Evolutionary conservation across 2,329 filamentous ascomycete genomes (phyloP).

Genomic region (Penicillium sp.): DNA sequence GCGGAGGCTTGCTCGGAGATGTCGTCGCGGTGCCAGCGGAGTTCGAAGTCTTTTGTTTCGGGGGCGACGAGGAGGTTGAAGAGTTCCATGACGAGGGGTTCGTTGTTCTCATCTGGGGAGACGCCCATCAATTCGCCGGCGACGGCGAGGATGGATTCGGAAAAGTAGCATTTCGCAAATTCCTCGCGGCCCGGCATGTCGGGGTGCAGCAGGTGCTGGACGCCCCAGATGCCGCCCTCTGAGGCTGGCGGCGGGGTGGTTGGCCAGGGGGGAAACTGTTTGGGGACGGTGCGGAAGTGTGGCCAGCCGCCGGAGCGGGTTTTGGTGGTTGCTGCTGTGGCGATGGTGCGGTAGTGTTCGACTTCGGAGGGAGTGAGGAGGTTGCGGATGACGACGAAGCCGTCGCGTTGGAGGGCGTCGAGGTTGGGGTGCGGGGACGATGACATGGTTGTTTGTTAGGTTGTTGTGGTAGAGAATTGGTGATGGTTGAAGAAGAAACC

Average conservation of each 20-base stretch:
- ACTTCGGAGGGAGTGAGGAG: conserved; percentile 63
- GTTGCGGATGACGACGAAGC: conserved; percentile 72
- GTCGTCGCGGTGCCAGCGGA: conserved; percentile 86
- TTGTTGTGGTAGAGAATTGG: neutral
- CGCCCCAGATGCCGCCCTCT: conserved; percentile 77
- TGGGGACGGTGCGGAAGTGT: conserved; percentile 78
- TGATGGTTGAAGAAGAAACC: neutral
- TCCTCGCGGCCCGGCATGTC: conserved; percentile 61
- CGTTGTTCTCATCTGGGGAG: conserved; percentile 44
- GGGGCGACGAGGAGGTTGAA: conserved; percentile 84
- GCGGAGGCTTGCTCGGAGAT: conserved; percentile 66
- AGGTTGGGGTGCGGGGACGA: conserved; percentile 50
- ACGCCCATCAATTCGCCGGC: conserved; percentile 65
- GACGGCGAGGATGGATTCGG: conserved; percentile 61
- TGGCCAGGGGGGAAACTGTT: conserved; percentile 88
- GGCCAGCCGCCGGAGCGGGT: conserved; percentile 77
- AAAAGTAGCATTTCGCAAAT: conserved; percentile 75
- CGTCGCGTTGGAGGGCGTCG: conserved; percentile 65
- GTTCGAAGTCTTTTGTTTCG: conserved; percentile 64
- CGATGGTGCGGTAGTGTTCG: conserved; percentile 61
- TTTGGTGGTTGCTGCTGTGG: conserved; percentile 57
- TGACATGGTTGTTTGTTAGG: conserved; percentile 11
- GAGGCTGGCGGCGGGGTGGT: conserved; percentile 51
- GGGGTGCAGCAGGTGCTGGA: conserved; percentile 82
- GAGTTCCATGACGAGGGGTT: conserved; percentile 79